phyloP scores from a whole-genome alignment of 768 basidiomycete genomes.

The Mycena galericulata region DNA sequence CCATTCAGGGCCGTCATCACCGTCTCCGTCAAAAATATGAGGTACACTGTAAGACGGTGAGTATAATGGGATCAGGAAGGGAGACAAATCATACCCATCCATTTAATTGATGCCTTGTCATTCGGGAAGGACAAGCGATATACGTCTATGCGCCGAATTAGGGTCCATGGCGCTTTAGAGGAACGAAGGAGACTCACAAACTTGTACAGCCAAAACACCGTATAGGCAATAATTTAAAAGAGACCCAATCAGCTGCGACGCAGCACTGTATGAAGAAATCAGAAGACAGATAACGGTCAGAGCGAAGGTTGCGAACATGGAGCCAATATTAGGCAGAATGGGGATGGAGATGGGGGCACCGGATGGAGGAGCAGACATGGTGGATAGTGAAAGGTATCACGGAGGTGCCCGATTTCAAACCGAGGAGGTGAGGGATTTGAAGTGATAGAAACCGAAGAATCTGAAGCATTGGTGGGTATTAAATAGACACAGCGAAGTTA shows the following conservation, averaged over 20 bases:
- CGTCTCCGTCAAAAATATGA: constrained; percentile 27
- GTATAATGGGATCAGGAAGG: not conserved
- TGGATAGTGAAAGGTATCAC: constrained; percentile 13
- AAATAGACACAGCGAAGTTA: not conserved
- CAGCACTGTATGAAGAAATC: constrained; percentile 6
- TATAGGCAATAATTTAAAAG: constrained; percentile 26
- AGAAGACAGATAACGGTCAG: not conserved
- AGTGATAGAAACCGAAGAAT: constrained; percentile 11
- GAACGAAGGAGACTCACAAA: constrained; percentile 17
- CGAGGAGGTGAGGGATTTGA: constrained; percentile 3
- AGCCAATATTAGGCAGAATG: constrained; percentile 25
- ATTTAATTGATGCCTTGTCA: constrained; percentile 29
- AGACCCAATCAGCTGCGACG: constrained; percentile 28
- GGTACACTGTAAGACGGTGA: constrained; percentile 12
- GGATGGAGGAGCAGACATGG: constrained; percentile 16
- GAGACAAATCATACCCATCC: constrained; percentile 17
- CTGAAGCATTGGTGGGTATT: not conserved
- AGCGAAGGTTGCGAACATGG: constrained; percentile 6
- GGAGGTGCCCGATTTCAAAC: constrained; percentile 20
- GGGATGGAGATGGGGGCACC: constrained; percentile 3
- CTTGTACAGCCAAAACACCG: constrained; percentile 29
- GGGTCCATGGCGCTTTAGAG: not conserved
- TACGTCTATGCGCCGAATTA: constrained; percentile 6
- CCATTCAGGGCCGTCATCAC: constrained; percentile 33
- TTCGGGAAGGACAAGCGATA: constrained; percentile 29